phyloP scores from a whole-genome alignment of 1,139 yeast species.

The Yamadazyma diddensiae region DNA sequence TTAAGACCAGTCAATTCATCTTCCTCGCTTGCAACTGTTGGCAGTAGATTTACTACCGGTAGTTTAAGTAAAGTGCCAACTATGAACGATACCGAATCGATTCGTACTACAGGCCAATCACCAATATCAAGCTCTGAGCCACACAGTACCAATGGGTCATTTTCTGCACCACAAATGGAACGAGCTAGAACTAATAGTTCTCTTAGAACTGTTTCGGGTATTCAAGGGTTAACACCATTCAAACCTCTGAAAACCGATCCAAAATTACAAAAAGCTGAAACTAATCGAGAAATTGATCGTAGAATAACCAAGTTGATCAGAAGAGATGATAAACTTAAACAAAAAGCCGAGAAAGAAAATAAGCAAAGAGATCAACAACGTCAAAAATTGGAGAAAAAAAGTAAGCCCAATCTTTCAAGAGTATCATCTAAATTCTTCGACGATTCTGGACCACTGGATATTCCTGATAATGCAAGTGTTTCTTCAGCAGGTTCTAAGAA shows the following conservation, averaged over 20 bases:
- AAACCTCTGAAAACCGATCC: constrained; percentile 21
- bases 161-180: constrained; percentile 16
- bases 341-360: constrained; percentile 17
- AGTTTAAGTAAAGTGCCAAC: constrained; percentile 5
- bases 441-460: constrained; percentile 4
- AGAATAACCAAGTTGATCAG: constrained; percentile 28
- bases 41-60: constrained; percentile 4
- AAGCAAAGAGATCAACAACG: constrained; percentile 4
- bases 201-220: constrained; percentile 18
- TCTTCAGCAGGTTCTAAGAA: constrained; percentile 8
- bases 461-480: constrained; percentile 9
- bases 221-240: constrained; percentile 29
- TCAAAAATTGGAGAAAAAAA: constrained; percentile 3
- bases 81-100: constrained; percentile 1
- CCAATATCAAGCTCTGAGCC: constrained; percentile 3
- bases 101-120: background rate
- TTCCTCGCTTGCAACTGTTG: constrained; percentile 10
- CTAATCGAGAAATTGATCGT: constrained; percentile 30
- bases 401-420: constrained; percentile 11
- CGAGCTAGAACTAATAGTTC: constrained; percentile 24
- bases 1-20: constrained; percentile 10
- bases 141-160: background rate
- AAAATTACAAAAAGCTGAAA: constrained; percentile 11
- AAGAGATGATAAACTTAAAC: constrained; percentile 27
- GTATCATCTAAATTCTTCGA: constrained; percentile 14